phyloP scores from a whole-genome alignment of 495 filamentous ascomycete genomes.

The Thermochaetoides thermophila region DNA sequence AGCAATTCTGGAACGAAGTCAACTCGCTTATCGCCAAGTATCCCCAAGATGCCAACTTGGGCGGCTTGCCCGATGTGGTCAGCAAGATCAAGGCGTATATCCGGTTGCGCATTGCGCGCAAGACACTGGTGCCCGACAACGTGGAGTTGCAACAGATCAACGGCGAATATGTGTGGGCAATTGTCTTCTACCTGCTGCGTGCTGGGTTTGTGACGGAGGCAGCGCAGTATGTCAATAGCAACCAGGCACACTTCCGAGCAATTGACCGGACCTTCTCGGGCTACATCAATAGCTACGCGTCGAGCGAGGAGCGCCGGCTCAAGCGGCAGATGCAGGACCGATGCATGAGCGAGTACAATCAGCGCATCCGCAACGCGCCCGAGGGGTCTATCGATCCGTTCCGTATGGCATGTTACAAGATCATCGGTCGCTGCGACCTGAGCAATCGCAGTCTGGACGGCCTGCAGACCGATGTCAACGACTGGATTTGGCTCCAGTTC shows the following conservation, averaged over 20 bases:
- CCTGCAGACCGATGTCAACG: conserved; percentile 67
- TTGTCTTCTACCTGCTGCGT: conserved; percentile 84
- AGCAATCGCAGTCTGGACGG: conserved; percentile 63
- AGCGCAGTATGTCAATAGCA: conserved; percentile 66
- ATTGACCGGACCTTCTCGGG: conserved; percentile 79
- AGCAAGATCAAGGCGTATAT: conserved; percentile 90
- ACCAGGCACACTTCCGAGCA: conserved; percentile 63
- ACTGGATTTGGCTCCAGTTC: conserved; percentile 97
- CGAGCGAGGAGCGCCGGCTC: conserved; percentile 56
- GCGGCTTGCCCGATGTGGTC: conserved; percentile 70
- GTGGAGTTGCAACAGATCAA: conserved; percentile 55
- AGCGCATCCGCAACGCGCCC: conserved; percentile 64
- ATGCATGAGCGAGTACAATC: conserved; percentile 79
- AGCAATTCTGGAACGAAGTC: conserved; percentile 53
- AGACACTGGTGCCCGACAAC: conserved; percentile 65
- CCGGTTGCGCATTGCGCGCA: conserved; percentile 55
- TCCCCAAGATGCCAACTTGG: conserved; percentile 75
- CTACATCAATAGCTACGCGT: conserved; percentile 71
- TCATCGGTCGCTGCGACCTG: conserved; percentile 89
- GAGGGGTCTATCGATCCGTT: conserved; percentile 87
- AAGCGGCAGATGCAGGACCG: conserved; percentile 64
- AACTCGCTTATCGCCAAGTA: conserved; percentile 64
- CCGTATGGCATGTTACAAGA: conserved; percentile 93
- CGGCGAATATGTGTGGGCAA: conserved; percentile 81
- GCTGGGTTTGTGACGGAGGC: conserved; percentile 74